Evolutionary conservation across 768 basidiomycete genomes (phyloP).

Genomic region (Phaeotremella fagi): DNA sequence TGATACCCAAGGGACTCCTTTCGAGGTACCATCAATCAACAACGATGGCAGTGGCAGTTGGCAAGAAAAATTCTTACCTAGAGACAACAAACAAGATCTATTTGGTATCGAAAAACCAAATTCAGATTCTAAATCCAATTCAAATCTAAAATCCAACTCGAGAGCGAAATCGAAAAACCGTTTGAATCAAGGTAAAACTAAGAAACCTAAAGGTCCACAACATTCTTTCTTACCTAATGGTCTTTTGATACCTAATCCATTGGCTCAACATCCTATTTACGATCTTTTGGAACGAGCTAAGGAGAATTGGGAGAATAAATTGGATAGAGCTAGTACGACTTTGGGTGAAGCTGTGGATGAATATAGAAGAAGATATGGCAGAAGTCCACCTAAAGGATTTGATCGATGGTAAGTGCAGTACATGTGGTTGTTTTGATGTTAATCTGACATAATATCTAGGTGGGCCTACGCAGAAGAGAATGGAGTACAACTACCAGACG

Average conservation of each 20-base stretch:
- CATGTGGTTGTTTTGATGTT: conserved; percentile 53
- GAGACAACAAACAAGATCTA: background rate
- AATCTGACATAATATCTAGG: conserved; percentile 13
- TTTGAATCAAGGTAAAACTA: background rate
- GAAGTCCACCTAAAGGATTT: conserved; percentile 40
- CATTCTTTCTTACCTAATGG: conserved; percentile 31
- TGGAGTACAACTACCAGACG: conserved; percentile 36
- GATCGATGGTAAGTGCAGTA: conserved; percentile 41
- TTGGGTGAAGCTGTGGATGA: conserved; percentile 39
- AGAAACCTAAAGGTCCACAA: conserved; percentile 3
- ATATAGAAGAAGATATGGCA: conserved; percentile 39
- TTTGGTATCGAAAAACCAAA: background rate
- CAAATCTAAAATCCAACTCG: too few relatives aligned
- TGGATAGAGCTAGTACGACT: conserved; percentile 25
- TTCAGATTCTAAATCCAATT: background rate
- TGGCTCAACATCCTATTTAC: conserved; percentile 39
- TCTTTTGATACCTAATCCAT: conserved; percentile 23
- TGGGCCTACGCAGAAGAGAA: conserved; percentile 29
- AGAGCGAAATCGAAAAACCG: background rate
- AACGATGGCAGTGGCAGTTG: too few relatives aligned
- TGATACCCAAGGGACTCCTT: background rate
- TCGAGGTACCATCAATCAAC: background rate
- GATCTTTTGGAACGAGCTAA: conserved; percentile 32
- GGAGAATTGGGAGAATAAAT: conserved; percentile 31
- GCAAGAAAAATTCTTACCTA: background rate